Evolutionary conservation across 2,329 filamentous ascomycete genomes (phyloP), one percentile per base, ranked within the genome.

Genomic region (Penicillium frequentans): DNA sequence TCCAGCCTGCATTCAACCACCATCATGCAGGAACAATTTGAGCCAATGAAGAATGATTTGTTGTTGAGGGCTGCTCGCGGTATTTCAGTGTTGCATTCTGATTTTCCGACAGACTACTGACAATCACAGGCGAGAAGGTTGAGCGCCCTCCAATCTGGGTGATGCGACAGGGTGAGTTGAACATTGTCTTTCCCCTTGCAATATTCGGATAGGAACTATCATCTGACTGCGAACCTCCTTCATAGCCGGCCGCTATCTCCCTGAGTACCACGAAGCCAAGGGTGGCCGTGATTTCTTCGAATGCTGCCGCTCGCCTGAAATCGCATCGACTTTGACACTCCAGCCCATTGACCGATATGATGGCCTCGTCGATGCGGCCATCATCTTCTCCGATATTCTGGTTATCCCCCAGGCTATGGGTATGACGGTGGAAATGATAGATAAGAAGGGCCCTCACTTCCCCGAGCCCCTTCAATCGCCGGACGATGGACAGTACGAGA

Each of bases 371-470:
- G 95, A 99, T 75, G 93, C 92, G 27, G 93, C 95, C 58, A 99
- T 99, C 70, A 99, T 99, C 75, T 99, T 99, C 82, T 96, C 91
- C 55, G 95, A 99, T 73, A 99, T 99, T 64, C 86, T 99, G 37
- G 95, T 99, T 46, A 93, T 99, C 61, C 95, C 95, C 0, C 95
- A 99, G 79, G 95, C 95, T 31, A 90, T 99, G 86, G 95, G 95
- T 1, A 99, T 99, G 95, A 83, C 84, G n/a, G 95, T 99, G 27
- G 90, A 98, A 75, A 99, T 99, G 95, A 83, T 98, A 11, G 93
- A 97, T 75, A 96, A 95, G 79, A 96, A 96, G 76, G 95, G 95
- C 0, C 95, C 95, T 11, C 90, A 96, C 73, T 99, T 99, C 75
- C 95, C 95, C 0, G 80, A 89, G 47, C 95, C 95, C 14, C 82